Percentiles rank a stretch among this genome's conserved stretches.
Evolutionary conservation across 768 basidiomycete species (phyloP).

Genomic region (Rhizopogon vulgaris): DNA sequence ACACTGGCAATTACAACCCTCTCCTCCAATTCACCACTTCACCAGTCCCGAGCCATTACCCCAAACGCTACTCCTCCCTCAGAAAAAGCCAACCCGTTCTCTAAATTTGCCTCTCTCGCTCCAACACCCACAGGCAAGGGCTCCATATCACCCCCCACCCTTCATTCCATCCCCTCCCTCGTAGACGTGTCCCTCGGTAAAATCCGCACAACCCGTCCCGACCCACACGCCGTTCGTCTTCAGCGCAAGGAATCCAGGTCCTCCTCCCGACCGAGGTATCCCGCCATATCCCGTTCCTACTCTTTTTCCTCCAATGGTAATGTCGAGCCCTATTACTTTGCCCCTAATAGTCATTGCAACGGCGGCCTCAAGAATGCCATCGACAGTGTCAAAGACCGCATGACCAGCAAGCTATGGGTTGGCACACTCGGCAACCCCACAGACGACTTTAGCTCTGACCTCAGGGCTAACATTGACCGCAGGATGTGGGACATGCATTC

Average conservation of each 20-base stretch:
- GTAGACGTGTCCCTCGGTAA: conserved; percentile 30
- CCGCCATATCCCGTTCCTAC: conserved; percentile 20
- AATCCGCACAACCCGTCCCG: conserved; percentile 44
- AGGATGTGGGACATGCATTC: conserved; percentile 36
- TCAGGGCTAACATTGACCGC: conserved; percentile 50
- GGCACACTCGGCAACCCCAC: conserved; percentile 73
- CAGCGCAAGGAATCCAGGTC: conserved; percentile 51
- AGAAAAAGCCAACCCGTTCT: conserved; percentile 55
- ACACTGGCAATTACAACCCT: not conserved
- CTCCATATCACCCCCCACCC: conserved; percentile 9
- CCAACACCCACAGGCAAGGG: conserved; percentile 26
- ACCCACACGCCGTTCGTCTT: conserved; percentile 31
- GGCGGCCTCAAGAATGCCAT: conserved; percentile 83
- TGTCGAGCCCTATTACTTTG: conserved; percentile 37
- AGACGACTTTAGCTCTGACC: conserved; percentile 51
- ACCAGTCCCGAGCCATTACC: conserved; percentile 33
- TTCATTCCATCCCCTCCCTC: conserved; percentile 12
- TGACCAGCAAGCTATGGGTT: conserved; percentile 53
- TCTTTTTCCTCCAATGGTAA: conserved; percentile 24
- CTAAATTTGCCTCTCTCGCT: conserved; percentile 30
- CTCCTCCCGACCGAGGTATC: conserved; percentile 30
- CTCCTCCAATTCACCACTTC: not conserved
- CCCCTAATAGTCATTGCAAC: conserved; percentile 70
- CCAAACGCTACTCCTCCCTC: conserved; percentile 36
- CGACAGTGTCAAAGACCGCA: conserved; percentile 51